Base-by-base conservation (phyloP, 1,284 basidiomycete genomes). In the Ustilago bromivora region DNA sequence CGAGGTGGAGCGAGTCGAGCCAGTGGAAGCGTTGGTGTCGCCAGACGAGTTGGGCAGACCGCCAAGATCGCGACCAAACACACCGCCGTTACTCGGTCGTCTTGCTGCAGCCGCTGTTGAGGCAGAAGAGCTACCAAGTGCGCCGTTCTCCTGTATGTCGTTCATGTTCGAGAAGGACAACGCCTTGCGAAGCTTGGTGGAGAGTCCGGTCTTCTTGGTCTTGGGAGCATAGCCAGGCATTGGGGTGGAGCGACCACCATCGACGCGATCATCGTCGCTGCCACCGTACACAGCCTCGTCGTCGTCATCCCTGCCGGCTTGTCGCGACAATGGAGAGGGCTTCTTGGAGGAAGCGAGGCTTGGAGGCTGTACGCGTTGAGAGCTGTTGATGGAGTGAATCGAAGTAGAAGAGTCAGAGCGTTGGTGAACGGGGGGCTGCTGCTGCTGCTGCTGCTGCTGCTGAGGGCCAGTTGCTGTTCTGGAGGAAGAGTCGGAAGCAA, bases 131-230 rank as follows among this genome's bases (percentile, higher is more conserved):
- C 58, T 51, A 49, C 57, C 49, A 23, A 67, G 43, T 10, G 61
- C 53, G 6, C 51, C 41, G 11, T 60, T 57, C 11, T 73, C 61
- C 40, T 73, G 73, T 23, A 81, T 70, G 31, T 82, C 81, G 53
- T 72, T 72, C 71, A 82, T 72, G 49, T 75, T 81, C 54, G 76
- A 79, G 51, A 84, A 77, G 31, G 82, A 82, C 23, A 84, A 60
- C 3, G 82, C 81, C 49, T 83, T 84, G 40, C 79, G 75, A 2
- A 84, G 80, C 66, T 80, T 82, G 73, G 74, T 74, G 31, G 78
- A 76, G 13, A 81, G 63, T 31, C 81, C 80, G 11, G 78, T 80
- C 70, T 84, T 82, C 38, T 80, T 79, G 10, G 66, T 13, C 40
- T 78, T 75, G 64, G 71, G 59, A 28, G 73, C 69, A 17, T 66